These are phyloP conservation scores for Nissolia schottii DNA, from an alignment of 306 rosid species.

Conservation along the genomic window DNA sequence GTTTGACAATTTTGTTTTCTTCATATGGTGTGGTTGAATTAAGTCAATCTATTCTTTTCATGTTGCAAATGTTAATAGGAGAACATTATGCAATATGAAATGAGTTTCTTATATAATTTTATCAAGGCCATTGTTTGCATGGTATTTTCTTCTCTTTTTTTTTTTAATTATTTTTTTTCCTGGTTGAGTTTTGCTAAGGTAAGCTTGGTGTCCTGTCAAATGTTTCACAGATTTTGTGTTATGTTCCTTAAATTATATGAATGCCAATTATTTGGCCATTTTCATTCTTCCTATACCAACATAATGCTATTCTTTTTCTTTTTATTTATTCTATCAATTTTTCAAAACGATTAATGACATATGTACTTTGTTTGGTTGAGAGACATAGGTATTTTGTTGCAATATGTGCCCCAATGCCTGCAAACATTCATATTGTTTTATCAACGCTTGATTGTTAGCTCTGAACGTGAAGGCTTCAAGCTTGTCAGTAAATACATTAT, in stretches of 20 bases:
- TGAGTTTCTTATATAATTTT: not conserved
- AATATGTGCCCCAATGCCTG: not conserved
- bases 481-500: constrained; percentile 24
- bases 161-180: no score
- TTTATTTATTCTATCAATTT: not conserved
- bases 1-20: constrained; percentile 13
- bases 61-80: constrained; percentile 16
- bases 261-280: not conserved
- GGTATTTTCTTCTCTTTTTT: no score
- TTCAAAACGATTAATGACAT: not conserved
- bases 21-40: constrained; percentile 15
- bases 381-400: not conserved
- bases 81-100: not conserved
- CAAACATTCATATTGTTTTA: not conserved
- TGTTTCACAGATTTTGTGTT: constrained; percentile 3
- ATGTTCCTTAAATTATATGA: not conserved
- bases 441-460: constrained; percentile 3
- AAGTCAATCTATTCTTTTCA: constrained; percentile 1
- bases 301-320: not conserved
- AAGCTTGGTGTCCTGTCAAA: not conserved
- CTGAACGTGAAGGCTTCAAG: constrained; percentile 18
- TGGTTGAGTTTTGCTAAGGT: constrained; percentile 2
- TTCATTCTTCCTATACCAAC: not conserved
- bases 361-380: constrained; percentile 1
- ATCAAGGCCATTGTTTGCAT: not conserved